phyloP scores from a whole-genome alignment of 495 filamentous ascomycete genomes.

The Pseudotulostoma volvatum region DNA sequence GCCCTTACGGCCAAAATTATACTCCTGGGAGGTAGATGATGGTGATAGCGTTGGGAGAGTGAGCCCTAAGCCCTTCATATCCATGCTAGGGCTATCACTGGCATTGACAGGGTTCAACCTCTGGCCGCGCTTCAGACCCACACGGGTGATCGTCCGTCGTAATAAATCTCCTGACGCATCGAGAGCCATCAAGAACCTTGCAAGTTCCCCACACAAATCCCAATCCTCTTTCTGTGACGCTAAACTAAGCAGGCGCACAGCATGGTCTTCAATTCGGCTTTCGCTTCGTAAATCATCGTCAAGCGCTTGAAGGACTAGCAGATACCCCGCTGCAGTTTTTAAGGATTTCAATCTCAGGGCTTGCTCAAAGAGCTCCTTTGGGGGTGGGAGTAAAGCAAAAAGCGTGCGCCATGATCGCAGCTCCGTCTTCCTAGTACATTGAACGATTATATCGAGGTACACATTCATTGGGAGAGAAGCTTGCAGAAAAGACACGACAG shows the following conservation, averaged over 20 bases:
- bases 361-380: constrained; percentile 83
- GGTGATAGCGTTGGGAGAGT: constrained; percentile 18
- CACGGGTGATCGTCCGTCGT: constrained; percentile 56
- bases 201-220: constrained; percentile 92
- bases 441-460: constrained; percentile 89
- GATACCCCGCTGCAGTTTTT: constrained; percentile 91
- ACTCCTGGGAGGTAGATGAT: constrained; percentile 12
- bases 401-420: constrained; percentile 88
- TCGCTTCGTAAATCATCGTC: constrained; percentile 63
- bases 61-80: constrained; percentile 26
- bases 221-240: constrained; percentile 80
- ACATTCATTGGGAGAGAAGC: constrained; percentile 58
- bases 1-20: constrained; percentile 1
- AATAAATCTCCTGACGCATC: constrained; percentile 76
- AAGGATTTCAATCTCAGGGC: constrained; percentile 66
- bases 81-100: constrained; percentile 14
- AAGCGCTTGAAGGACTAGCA: constrained; percentile 88
- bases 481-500: constrained; percentile 67
- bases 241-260: constrained; percentile 64
- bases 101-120: background rate
- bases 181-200: constrained; percentile 80
- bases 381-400: constrained; percentile 76
- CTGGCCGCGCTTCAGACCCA: constrained; percentile 28
- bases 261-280: constrained; percentile 42
- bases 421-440: constrained; percentile 96